Evolutionary conservation across 345 rosid species (phyloP).

Genomic region (Populus nigra): DNA sequence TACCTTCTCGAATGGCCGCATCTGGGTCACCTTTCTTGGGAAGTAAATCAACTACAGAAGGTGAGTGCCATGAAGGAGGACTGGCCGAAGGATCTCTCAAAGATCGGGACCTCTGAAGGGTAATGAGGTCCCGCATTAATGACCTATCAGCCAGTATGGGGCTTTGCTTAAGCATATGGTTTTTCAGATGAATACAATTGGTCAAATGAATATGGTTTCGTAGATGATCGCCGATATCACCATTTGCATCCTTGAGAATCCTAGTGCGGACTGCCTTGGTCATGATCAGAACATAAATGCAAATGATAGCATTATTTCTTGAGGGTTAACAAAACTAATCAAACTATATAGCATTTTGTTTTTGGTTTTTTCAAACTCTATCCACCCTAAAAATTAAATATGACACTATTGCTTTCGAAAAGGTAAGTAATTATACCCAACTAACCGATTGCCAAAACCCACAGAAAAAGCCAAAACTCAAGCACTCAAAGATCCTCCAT

Average conservation of each 20-base stretch:
- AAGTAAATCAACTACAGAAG: constrained; percentile 65
- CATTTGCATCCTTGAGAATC: constrained; percentile 82
- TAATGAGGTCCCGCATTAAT: constrained; percentile 86
- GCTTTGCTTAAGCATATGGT: constrained; percentile 98
- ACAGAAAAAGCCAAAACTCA: constrained; percentile 24
- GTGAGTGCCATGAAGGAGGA: constrained; percentile 81
- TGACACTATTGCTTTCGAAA: constrained; percentile 17
- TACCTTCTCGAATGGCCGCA: constrained; percentile 43
- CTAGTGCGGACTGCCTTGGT: constrained; percentile 68
- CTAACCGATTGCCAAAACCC: constrained; percentile 11
- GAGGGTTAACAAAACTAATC: constrained; percentile 33
- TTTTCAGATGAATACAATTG: constrained; percentile 95
- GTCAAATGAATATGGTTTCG: constrained; percentile 93
- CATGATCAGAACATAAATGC: constrained; percentile 54
- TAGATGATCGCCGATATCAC: constrained; percentile 86
- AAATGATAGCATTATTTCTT: constrained; percentile 15
- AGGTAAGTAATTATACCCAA: constrained; percentile 7
- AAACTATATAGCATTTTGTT: constrained; percentile 36
- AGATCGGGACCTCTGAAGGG: constrained; percentile 86
- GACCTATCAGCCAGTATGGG: constrained; percentile 72
- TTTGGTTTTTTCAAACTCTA: constrained; percentile 6
- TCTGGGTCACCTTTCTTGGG: constrained; percentile 52
- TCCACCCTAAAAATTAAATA: constrained; percentile 8
- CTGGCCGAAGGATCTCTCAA: constrained; percentile 92
- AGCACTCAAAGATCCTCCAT: constrained; percentile 23